Evolutionary conservation across 768 basidiomycete species (phyloP), one percentile per base, ranked within the genome.

Genomic region (Gloeostereum incarnatum): DNA sequence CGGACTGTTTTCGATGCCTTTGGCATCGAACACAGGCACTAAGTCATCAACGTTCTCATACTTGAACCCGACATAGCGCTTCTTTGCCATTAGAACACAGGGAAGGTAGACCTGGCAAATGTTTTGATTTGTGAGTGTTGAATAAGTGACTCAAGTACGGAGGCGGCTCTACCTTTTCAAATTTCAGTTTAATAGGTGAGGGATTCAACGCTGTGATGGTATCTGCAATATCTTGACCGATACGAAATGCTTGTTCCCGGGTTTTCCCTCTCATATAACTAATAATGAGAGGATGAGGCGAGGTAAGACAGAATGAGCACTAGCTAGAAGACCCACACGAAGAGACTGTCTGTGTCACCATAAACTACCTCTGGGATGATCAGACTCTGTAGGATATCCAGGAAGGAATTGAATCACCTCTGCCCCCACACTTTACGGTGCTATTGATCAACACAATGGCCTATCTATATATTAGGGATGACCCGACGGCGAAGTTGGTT

Each of bases 1-100:
- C 96, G 73, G 21, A 98, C 86, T 1, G 92, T 97, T n/a, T 60
- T 99, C 96, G 38, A 99, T 97, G 1, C 96, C 96, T 54, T 99
- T 98, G 5, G 92, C 96, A 48, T 99, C 94, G 49, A 98, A 96
- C 0, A 60, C 65, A 2, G 92, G 88, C 32, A 81, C 78, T 1
- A 41, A 55, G 9, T 96, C 88, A 46, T 91, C 85, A 0, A 81
- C 72, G 38, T 62, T 71, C 58, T 99, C 96, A 45, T 83, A 97
- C 54, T 92, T 94, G 66, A 88, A 96, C 1, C 96, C 96, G 16
- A 98, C 94, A 48, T 99, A 99, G 48, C 94, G 78, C 56, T 99
- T 99, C 69, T 99, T 99, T 2, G 94, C 89, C 71, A 96, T 74
- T n/a, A 99, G 70, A 1, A 97, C 78, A 49, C 87, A 93, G 2